phyloP scores from a whole-genome alignment of 1,284 basidiomycete genomes.

The Fistulina hepatica region DNA sequence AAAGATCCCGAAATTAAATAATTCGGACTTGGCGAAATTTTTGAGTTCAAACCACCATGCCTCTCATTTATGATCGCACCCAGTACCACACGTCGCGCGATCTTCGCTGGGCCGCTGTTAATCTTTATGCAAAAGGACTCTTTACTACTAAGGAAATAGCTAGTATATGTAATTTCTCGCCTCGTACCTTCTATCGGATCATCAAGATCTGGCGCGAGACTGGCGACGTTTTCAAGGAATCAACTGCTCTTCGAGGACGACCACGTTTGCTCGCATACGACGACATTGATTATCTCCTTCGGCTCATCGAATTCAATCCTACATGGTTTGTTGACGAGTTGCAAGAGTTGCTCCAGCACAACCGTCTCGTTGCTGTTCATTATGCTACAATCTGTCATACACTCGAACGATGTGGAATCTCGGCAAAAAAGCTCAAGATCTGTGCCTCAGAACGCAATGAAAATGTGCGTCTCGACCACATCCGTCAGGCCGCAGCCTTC shows the following conservation, averaged over 20 bases:
- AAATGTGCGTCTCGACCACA: constrained; percentile 12
- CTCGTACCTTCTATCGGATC: constrained; percentile 18
- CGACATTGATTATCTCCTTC: constrained; percentile 19
- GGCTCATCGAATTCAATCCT: constrained; percentile 16
- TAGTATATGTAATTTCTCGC: constrained; percentile 15
- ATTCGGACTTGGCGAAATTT: no score
- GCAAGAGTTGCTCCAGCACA: constrained; percentile 16
- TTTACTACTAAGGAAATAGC: constrained; percentile 17
- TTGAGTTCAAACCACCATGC: no score
- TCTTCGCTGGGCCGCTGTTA: constrained; percentile 21
- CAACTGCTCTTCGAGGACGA: constrained; percentile 11
- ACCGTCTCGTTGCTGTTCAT: constrained; percentile 21
- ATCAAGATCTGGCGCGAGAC: constrained; percentile 18
- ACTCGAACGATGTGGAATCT: constrained; percentile 16
- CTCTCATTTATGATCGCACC: no score
- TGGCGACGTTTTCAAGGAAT: constrained; percentile 16
- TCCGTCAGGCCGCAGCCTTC: constrained; percentile 17
- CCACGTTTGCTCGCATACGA: constrained; percentile 14
- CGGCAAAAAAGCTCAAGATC: constrained; percentile 19
- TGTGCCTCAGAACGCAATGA: constrained; percentile 17
- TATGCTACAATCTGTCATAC: constrained; percentile 17
- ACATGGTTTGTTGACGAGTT: constrained; percentile 23
- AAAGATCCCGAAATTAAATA: no score
- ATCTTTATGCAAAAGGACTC: constrained; percentile 16
- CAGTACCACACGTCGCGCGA: no score